Conservation (phyloP, 495 filamentous ascomycete genomes). For the Gamarada debralockiae region DNA sequence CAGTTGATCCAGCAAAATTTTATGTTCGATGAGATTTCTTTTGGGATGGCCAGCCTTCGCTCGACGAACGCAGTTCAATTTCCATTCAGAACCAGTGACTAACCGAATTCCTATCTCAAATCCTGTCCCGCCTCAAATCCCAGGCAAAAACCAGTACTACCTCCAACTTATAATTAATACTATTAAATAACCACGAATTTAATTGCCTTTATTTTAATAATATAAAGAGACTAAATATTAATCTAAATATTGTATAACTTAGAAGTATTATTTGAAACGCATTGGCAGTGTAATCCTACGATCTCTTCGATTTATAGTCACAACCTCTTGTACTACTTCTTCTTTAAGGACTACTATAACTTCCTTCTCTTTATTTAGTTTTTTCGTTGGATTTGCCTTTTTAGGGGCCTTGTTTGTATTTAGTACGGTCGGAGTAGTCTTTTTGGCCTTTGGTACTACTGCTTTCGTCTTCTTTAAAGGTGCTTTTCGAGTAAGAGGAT, state of each 20-base stretch:
- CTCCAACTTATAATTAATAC: not conserved
- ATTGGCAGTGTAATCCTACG: not conserved
- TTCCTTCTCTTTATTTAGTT: not conserved
- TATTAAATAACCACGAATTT: not conserved
- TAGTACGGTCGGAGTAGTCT: not conserved
- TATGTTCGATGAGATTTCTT: too few species aligned
- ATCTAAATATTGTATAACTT: not conserved
- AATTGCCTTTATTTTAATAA: not conserved
- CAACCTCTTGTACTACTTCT: too few species aligned
- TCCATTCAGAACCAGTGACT: too few species aligned
- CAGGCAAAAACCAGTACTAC: too few species aligned
- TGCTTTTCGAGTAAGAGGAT: not conserved
- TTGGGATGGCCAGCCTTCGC: too few species aligned
- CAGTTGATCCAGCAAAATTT: too few species aligned
- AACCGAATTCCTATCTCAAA: too few species aligned
- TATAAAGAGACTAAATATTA: not conserved
- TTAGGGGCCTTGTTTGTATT: not conserved
- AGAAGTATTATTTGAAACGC: not conserved
- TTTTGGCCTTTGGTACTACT: slow-evolving; percentile 1
- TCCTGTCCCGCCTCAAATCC: too few species aligned
- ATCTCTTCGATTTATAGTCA: not conserved
- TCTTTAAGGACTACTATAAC: too few species aligned
- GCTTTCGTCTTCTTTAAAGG: not conserved
- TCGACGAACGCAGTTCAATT: too few species aligned
- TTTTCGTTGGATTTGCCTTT: not conserved